Base-by-base conservation (phyloP, 148 eudicot genomes). In the Spergularia marina region DNA sequence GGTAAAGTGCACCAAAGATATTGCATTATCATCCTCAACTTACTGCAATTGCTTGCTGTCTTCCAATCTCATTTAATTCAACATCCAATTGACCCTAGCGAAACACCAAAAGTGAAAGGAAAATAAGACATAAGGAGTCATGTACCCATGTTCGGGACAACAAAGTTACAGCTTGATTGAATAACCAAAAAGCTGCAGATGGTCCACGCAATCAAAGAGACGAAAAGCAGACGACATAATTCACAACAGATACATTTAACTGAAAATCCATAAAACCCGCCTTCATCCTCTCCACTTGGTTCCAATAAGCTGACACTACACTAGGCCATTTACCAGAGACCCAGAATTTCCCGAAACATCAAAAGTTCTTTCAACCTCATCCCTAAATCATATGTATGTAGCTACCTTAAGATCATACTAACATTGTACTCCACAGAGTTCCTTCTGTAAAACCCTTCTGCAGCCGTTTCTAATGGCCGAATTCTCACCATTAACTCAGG, bases 1-100 rank as follows among this genome's bases (percentile, higher is more conserved):
- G 41, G 36, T 44, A 53, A 81, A 40, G 52, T 69, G 68, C 10
- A 66, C 17, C 79, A 39, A 16, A 13, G 41, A 3, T 30, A 65
- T 25, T 15, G 36, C 53, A 30, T 64, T 17, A 64, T 56, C n/a
- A 71, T 14, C 60, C 73, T 54, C 59, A 82, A 81, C 93, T 87
- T 84, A 94, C 98, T 20, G 87, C 85, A 84, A 68, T 59, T 59
- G 97, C 98, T 81, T 94, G 98, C 79, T 87, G 78, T 80, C 91
- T 88, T 39, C 98, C 98, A 74, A 77, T 79, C 70, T 91, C 96
- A 81, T 88, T 94, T 47, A 94, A 77, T 16, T 85, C 91, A 25
- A 94, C 90, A 86, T 94, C 97, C 81, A 94, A 70, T 53, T 89
- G 98, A 18, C 98, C 98, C 98, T 94, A 72, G 53, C 47, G 9